phyloP scores from a whole-genome alignment of 208 protist genomes.

The Trypanosoma melophagium region DNA sequence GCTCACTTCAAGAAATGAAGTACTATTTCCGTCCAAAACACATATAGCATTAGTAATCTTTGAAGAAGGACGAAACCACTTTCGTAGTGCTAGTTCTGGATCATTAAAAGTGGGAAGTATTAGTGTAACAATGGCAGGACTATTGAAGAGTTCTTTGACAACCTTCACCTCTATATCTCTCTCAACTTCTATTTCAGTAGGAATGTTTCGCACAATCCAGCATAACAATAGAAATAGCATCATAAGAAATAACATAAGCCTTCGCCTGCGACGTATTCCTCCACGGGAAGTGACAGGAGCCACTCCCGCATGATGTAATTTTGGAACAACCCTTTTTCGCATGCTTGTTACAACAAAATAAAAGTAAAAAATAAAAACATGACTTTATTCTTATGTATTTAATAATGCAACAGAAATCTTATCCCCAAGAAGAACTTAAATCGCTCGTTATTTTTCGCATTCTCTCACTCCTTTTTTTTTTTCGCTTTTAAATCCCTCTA shows the following conservation, averaged over 20 bases:
- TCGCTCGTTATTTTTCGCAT: not conserved
- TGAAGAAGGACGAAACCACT: slow-evolving; percentile 12
- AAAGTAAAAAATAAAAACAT: too few species aligned
- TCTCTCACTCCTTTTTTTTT: not conserved
- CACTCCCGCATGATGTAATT: not conserved
- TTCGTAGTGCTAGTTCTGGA: not conserved
- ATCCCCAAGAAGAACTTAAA: not conserved
- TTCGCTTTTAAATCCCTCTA: not conserved
- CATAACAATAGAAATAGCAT: slow-evolving; percentile 2
- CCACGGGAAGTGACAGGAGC: not conserved
- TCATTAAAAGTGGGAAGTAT: slow-evolving; percentile 1
- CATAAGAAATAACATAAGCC: not conserved
- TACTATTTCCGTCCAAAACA: not conserved
- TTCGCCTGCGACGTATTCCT: not conserved
- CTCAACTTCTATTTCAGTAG: not conserved
- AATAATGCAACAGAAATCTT: too few species aligned
- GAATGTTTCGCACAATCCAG: not conserved
- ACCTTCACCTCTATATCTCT: not conserved
- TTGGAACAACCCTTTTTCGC: too few species aligned
- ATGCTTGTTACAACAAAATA: too few species aligned
- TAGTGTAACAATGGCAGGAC: not conserved
- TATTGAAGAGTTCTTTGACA: not conserved
- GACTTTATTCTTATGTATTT: too few species aligned
- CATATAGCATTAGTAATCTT: not conserved
- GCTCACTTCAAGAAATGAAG: not conserved